These are phyloP conservation scores for Xylaria arbuscula DNA, from an alignment of 2,329 filamentous ascomycete species.

Conservation along the genomic window DNA sequence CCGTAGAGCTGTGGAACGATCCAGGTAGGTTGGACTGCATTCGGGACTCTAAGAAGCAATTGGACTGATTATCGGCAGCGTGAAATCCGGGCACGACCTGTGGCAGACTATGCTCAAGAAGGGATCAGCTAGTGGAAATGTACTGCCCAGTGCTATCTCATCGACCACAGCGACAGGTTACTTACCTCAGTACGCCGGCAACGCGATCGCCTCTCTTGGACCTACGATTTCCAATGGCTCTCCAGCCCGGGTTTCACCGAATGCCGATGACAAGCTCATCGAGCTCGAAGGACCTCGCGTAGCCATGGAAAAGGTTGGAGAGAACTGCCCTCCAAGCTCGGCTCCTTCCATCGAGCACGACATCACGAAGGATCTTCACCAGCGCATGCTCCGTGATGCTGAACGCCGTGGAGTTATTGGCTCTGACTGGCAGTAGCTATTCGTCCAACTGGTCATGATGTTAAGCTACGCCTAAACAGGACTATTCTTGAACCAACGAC, in stretches of 20 bases:
- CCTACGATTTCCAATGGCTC: conserved; percentile 55
- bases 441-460: neutral
- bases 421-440: conserved; percentile 46
- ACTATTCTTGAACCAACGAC: neutral
- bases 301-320: conserved; percentile 54
- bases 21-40: conserved; percentile 45
- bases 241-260: conserved; percentile 46
- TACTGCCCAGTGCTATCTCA: conserved; percentile 61
- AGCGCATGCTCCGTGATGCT: conserved; percentile 50
- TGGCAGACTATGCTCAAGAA: conserved; percentile 65
- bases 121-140: conserved; percentile 60
- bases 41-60: neutral
- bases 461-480: conserved; percentile 10
- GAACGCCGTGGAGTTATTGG: conserved; percentile 49
- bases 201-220: conserved; percentile 63
- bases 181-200: conserved; percentile 63
- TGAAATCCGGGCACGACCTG: conserved; percentile 57
- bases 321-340: conserved; percentile 58
- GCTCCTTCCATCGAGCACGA: conserved; percentile 49
- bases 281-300: conserved; percentile 42
- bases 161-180: conserved; percentile 66
- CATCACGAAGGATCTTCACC: conserved; percentile 46
- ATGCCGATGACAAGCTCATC: conserved; percentile 42
- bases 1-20: conserved; percentile 46
- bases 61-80: conserved; percentile 47